Evolutionary conservation across 2,329 filamentous ascomycete species (phyloP).

Genomic region (Metarhizium rileyi): DNA sequence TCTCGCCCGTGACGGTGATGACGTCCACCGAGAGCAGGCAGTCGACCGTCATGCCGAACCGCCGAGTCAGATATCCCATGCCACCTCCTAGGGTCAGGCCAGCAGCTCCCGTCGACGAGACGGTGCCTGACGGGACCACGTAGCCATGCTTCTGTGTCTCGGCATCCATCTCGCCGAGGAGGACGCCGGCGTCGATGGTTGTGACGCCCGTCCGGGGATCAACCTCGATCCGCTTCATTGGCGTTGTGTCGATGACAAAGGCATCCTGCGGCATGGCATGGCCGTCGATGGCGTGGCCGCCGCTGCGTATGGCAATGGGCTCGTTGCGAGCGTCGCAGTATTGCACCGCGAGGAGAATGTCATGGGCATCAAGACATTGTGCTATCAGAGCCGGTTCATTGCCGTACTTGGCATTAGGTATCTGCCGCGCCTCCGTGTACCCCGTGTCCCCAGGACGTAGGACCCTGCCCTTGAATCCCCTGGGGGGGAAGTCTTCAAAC

Average conservation of each 20-base stretch:
- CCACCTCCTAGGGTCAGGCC: constrained; percentile 2
- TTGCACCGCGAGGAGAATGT: not conserved
- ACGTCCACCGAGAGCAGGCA: not conserved
- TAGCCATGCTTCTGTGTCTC: not conserved
- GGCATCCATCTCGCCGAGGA: not conserved
- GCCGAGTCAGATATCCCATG: constrained; percentile 1
- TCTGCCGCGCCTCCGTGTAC: not conserved
- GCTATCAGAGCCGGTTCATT: not conserved
- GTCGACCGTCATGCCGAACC: constrained; percentile 1
- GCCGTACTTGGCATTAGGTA: not conserved
- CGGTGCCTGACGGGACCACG: not conserved
- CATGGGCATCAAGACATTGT: not conserved
- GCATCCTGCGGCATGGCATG: constrained; percentile 1
- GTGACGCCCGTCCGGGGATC: not conserved
- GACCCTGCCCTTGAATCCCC: not conserved
- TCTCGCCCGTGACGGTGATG: not conserved
- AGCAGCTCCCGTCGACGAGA: not conserved
- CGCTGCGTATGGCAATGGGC: constrained; percentile 1
- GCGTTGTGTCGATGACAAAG: constrained; percentile 1
- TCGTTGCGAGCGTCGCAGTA: not conserved
- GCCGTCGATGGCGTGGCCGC: constrained; percentile 3
- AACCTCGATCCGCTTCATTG: not conserved
- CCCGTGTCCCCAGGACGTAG: not conserved
- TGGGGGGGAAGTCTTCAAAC: not conserved
- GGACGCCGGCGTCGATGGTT: not conserved